Evolutionary conservation across 352 stramenopile species (phyloP), one percentile per base, ranked within the genome.

Genomic region (Pythium folliculosum): DNA sequence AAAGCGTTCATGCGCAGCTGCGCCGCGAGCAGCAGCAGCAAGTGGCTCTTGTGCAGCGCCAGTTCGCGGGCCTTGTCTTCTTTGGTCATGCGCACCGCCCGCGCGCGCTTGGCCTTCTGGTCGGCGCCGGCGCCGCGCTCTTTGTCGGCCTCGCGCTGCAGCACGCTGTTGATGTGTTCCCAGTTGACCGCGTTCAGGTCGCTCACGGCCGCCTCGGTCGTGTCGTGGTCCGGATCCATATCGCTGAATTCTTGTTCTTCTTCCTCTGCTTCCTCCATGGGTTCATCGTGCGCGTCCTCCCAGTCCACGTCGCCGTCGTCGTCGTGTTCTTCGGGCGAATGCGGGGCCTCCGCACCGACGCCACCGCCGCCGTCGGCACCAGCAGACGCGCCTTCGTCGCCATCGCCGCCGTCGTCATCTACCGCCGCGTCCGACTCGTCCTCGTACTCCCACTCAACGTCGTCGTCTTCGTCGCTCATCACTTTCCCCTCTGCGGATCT

Each of bases 261-360:
- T 19, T 13, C 12, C 38, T 45, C 38, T 21, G 17, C 45, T 44
- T 80, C 74, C 14, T 65, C 43, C n/a, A 67, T 69, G 1, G 55
- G 60, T 37, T 71, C 51, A 21, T 23, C 40, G 7, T 32, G 27
- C 27, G 60, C 82, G 44, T 85, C 79, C 52, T 95, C 82, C 83
- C 84, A 90, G 57, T 88, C 81, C 32, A 90, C 70, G 6, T 81
- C 78, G 2, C 80, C 77, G n/a, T 82, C 76, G 5, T 89, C 78
- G 4, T 80, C 76, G 16, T 77, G 70, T 17, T 77, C 58, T 40
- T 58, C 57, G 70, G 72, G 67, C 70, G 82, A 90, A 65, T 86
- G 88, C 21, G 57, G 66, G 43, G 85, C 87, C 0, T 12, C 47
- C 40, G 4, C 27, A 38, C 23, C 51, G 17, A 2, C 38, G 21